Conservation (phyloP, 1,284 basidiomycete genomes). For the Termitomyces sp. region DNA sequence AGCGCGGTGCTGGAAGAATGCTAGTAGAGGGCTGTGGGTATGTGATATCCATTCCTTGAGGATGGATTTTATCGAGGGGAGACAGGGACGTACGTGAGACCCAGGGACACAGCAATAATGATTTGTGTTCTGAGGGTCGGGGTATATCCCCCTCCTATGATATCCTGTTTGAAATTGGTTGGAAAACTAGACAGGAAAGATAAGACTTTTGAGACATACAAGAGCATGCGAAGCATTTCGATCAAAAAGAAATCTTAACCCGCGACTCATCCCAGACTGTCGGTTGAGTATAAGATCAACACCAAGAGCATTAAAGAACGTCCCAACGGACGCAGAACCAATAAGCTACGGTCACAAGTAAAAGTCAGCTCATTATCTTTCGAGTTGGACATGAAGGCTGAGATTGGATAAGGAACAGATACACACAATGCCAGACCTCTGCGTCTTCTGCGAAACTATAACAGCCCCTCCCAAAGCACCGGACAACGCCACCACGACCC, state of each 20-base stretch:
- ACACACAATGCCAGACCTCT: conserved; percentile 51
- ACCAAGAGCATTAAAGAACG: conserved; percentile 52
- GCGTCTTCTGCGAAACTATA: conserved; percentile 33
- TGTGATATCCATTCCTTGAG: neutral
- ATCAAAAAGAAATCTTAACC: conserved; percentile 59
- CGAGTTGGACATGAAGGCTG: neutral
- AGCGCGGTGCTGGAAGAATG: conserved; percentile 34
- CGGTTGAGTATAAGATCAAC: conserved; percentile 51
- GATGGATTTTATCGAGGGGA: neutral
- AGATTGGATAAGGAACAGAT: neutral
- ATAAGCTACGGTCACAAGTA: conserved; percentile 31
- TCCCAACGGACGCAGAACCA: conserved; percentile 50
- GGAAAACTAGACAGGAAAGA: neutral
- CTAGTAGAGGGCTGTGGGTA: conserved; percentile 30
- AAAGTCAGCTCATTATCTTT: neutral
- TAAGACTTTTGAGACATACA: conserved; percentile 31
- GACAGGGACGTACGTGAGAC: conserved; percentile 30
- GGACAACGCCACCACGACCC: conserved; percentile 43
- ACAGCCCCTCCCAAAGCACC: conserved; percentile 36
- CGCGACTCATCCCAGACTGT: conserved; percentile 58
- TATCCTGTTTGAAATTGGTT: conserved; percentile 31
- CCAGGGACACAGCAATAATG: conserved; percentile 42
- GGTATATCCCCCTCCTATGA: conserved; percentile 38
- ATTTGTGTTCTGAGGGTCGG: conserved; percentile 42
- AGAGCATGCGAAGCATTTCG: conserved; percentile 51